phyloP scores from a whole-genome alignment of 768 basidiomycete genomes.

The Boletus reticuloceps region DNA sequence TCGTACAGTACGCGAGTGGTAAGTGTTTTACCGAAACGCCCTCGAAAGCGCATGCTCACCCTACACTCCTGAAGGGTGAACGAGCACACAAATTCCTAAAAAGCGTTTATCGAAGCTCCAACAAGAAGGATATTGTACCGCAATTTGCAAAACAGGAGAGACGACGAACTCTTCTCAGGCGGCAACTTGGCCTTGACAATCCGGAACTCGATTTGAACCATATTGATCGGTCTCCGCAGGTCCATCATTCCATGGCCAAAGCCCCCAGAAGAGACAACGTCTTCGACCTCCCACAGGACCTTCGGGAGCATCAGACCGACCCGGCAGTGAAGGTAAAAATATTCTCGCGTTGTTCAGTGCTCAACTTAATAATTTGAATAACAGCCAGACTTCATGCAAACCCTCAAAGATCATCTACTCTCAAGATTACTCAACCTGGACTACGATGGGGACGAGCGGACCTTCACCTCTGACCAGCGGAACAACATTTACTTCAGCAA shows the following conservation, averaged over 20 bases:
- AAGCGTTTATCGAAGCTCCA: conserved; percentile 21
- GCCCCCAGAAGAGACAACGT: background rate
- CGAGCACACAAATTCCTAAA: conserved; percentile 14
- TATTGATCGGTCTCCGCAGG: background rate
- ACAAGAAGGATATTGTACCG: conserved; percentile 9
- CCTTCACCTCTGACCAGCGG: conserved; percentile 8
- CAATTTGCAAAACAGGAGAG: conserved; percentile 11
- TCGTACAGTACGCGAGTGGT: too few species aligned
- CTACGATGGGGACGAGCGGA: conserved; percentile 5
- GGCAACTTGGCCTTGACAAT: background rate
- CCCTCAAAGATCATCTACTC: background rate
- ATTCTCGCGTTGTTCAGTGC: too few species aligned
- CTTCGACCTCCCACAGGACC: background rate
- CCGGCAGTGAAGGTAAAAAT: conserved; percentile 6
- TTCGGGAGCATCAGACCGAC: conserved; percentile 7
- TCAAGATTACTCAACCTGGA: background rate
- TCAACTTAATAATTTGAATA: background rate
- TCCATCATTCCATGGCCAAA: conserved; percentile 3
- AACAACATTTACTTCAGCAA: background rate
- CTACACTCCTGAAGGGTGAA: background rate
- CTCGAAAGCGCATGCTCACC: too few species aligned
- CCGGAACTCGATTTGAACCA: background rate
- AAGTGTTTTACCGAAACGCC: too few species aligned
- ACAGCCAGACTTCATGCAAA: background rate
- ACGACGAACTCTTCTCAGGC: background rate